Evolutionary conservation across 176 grass and related monocot genomes (phyloP).

Genomic region (Aegilops umbellulata): DNA sequence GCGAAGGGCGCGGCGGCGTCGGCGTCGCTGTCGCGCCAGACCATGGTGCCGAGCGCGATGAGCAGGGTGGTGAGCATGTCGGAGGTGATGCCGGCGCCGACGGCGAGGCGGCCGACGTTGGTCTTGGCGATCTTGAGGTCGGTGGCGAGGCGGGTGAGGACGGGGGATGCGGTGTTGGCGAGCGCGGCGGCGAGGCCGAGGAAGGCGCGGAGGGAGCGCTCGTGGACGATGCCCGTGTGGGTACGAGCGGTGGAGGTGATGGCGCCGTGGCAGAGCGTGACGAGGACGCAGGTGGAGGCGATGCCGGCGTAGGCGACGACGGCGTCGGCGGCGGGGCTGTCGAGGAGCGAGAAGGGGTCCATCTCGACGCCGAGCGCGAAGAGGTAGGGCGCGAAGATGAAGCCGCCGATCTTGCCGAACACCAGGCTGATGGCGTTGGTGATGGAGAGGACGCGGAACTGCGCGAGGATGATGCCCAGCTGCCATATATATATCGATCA

Average conservation of each 20-base stretch:
- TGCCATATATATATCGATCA: neutral
- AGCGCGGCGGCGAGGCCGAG: constrained; percentile 49
- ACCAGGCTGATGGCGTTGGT: constrained; percentile 47
- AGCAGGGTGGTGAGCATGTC: constrained; percentile 68
- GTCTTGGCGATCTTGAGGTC: constrained; percentile 86
- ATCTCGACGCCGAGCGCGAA: constrained; percentile 83
- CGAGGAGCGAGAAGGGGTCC: constrained; percentile 55
- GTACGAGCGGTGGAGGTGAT: constrained; percentile 19
- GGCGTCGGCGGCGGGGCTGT: constrained; percentile 36
- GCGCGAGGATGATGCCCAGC: constrained; percentile 57
- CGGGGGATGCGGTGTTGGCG: constrained; percentile 51
- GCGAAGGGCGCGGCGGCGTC: neutral
- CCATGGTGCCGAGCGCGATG: constrained; percentile 50
- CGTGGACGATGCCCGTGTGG: constrained; percentile 32
- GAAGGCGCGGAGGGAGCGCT: constrained; percentile 40
- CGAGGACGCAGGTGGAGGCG: constrained; percentile 42
- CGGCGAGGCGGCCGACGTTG: constrained; percentile 49
- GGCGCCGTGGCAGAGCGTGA: constrained; percentile 38
- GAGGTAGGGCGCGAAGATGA: constrained; percentile 60
- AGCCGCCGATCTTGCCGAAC: constrained; percentile 51
- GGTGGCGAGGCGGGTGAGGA: constrained; percentile 67
- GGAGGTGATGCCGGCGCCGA: constrained; percentile 57
- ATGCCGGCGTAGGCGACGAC: constrained; percentile 64
- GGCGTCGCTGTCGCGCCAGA: constrained; percentile 46
- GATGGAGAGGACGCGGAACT: constrained; percentile 31